Evolutionary conservation across 2,329 filamentous ascomycete species (phyloP).

Genomic region (Colletotrichum neosansevieriae): DNA sequence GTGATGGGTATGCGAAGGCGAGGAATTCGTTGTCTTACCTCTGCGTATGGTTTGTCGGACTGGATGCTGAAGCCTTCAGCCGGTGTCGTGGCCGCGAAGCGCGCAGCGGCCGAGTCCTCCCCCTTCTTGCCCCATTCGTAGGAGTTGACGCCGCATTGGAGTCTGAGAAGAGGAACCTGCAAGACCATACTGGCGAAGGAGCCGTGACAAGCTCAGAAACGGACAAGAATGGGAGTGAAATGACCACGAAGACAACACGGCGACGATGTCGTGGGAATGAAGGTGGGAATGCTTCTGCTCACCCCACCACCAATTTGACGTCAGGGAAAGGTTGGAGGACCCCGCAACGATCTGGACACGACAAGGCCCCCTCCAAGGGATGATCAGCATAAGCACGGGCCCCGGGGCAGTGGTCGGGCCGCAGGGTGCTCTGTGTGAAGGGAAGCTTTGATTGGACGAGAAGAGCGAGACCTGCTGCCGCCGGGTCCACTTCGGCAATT

Average conservation of each 20-base stretch:
- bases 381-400: slow-evolving; percentile 27
- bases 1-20: background rate
- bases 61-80: slow-evolving; percentile 81
- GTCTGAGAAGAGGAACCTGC: slow-evolving; percentile 85
- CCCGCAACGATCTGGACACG: slow-evolving; percentile 31
- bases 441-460: background rate
- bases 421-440: background rate
- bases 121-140: slow-evolving; percentile 99
- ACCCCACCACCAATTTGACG: slow-evolving; percentile 40
- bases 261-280: slow-evolving; percentile 15
- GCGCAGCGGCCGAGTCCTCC: slow-evolving; percentile 86
- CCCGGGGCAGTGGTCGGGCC: slow-evolving; percentile 37
- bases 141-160: slow-evolving; percentile 94
- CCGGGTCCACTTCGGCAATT: slow-evolving; percentile 19
- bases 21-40: slow-evolving; percentile 65
- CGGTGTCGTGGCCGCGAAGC: slow-evolving; percentile 88
- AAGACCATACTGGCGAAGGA: slow-evolving; percentile 52
- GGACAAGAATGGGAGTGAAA: background rate
- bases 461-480: background rate
- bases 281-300: slow-evolving; percentile 19
- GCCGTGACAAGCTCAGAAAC: background rate
- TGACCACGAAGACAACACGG: slow-evolving; percentile 1
- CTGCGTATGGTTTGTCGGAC: slow-evolving; percentile 91
- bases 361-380: slow-evolving; percentile 15
- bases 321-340: slow-evolving; percentile 37